Base-by-base conservation (phyloP, 225 moss, liverwort and hornwort species). In the Sphagnum tenellum region DNA sequence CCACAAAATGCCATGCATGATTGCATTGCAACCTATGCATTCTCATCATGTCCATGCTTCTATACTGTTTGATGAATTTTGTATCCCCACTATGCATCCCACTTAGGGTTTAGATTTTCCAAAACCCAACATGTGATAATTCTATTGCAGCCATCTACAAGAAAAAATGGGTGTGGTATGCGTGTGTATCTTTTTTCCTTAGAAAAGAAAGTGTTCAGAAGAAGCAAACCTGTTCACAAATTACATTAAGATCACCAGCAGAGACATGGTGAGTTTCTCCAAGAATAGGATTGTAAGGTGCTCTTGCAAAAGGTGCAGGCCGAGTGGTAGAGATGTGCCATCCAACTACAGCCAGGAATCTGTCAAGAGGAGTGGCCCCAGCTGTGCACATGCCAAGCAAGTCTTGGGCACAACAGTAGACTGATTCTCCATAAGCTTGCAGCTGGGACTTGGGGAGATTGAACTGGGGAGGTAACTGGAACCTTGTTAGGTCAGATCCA, bases 361-460 rank as follows among this genome's bases (percentile, higher is more conserved):
- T 74, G 9, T 89, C 85, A 4, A 85, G 47, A 2, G 89, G 71
- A 7, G 70, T 80, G 0, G 46, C 78, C 3, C 66, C 90, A 4
- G 85, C 81, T 1, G 89, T 62, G 44, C 94, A 94, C 74, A 73
- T 81, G 57, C 80, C 87, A 77, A 91, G 55, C n/a, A 83, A 74
- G 60, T 89, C 81, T 60, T 83, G 78, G 1, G 75, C 64, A 13
- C 89, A 89, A 69, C 90, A 94, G 55, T 91, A 91, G 46, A 94
- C 85, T 11, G 79, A 74, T 57, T 94, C 94, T 3, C 76, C 76
- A 12, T 85, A 94, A 7, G 73, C 85, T 69, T 91, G 90, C 75
- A 94, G 62, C 81, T 94, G 94, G 50, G 94, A 94, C 74, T 94
- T 94, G 49, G 94, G 94, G 63, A 94, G 65, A 29, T 89, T 94